phyloP scores from a whole-genome alignment of 2,329 filamentous ascomycete species.

The Neopestalotiopsis rosae region DNA sequence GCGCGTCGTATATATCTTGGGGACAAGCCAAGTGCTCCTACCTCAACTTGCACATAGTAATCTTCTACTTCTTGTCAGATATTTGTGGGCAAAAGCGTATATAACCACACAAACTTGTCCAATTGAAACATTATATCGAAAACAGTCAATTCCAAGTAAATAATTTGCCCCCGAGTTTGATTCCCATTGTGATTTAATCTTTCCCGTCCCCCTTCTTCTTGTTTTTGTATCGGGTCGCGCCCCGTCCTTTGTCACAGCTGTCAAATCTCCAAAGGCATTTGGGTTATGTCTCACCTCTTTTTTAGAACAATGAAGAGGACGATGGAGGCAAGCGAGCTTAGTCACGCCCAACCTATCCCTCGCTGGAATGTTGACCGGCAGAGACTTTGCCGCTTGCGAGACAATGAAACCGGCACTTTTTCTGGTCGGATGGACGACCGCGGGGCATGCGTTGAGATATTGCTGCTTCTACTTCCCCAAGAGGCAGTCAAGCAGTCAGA shows the following conservation, averaged over 20 bases:
- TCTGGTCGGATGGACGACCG: neutral
- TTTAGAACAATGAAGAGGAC: neutral
- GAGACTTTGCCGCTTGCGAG: conserved; percentile 16
- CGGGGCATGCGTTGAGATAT: neutral
- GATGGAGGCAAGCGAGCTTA: neutral
- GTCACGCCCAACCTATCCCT: neutral
- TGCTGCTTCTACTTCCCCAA: neutral
- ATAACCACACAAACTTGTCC: neutral
- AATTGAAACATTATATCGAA: conserved; percentile 9
- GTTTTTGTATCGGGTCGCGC: neutral
- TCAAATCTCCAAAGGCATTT: neutral
- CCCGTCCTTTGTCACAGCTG: neutral
- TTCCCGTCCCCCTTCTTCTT: neutral
- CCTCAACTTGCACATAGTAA: neutral
- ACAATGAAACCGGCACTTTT: conserved; percentile 16
- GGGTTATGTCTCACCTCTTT: neutral
- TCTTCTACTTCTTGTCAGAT: neutral
- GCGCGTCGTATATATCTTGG: neutral
- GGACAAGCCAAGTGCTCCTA: conserved; percentile 1
- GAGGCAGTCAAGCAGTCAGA: too few relatives aligned
- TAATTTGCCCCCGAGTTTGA: neutral
- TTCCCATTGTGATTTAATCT: neutral
- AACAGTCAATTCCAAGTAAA: neutral
- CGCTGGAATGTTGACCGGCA: conserved; percentile 10
- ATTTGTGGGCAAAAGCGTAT: neutral